A percentile compares a stretch with the other conserved stretches of the same genome.
These are phyloP conservation scores for Yamadazyma diddensiae DNA, from an alignment of 1,139 yeast genomes.

Conservation along the genomic window DNA sequence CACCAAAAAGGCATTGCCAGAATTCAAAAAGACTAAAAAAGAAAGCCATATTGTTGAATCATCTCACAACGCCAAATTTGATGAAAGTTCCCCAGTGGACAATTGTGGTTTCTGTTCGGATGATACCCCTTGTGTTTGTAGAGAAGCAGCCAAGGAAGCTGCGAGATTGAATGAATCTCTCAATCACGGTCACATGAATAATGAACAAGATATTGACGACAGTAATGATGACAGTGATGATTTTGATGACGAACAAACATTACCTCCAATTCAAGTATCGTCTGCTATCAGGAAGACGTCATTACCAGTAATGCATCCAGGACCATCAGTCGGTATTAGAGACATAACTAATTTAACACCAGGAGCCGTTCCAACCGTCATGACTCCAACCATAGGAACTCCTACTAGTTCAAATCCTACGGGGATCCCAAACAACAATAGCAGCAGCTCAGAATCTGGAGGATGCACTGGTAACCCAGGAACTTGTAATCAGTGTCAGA, in stretches of 20 bases:
- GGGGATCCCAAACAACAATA: constrained; percentile 11
- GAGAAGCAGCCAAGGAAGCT: constrained; percentile 72
- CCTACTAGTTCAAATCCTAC: constrained; percentile 16
- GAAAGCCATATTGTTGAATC: constrained; percentile 1
- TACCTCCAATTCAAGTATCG: constrained; percentile 36
- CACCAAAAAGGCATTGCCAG: constrained; percentile 39
- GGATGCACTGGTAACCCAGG: constrained; percentile 92
- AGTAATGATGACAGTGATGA: constrained; percentile 16
- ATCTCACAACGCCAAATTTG: constrained; percentile 18
- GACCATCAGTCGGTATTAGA: constrained; percentile 55
- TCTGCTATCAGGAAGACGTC: constrained; percentile 28
- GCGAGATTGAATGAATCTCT: constrained; percentile 34
- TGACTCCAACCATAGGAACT: constrained; percentile 17
- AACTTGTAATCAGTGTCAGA: constrained; percentile 77
- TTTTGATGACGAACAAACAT: constrained; percentile 23
- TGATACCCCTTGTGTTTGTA: constrained; percentile 88
- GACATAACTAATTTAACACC: constrained; percentile 44
- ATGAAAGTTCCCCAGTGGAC: constrained; percentile 58
- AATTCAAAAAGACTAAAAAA: constrained; percentile 27
- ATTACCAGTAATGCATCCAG: constrained; percentile 65
- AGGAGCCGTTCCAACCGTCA: constrained; percentile 40
- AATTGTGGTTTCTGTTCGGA: constrained; percentile 93
- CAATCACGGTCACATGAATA: constrained; percentile 13
- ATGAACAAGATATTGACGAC: constrained; percentile 8
- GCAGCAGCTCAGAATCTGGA: constrained; percentile 14